Evolutionary conservation across 768 basidiomycete species (phyloP).

Genomic region (Lentinula sp.): DNA sequence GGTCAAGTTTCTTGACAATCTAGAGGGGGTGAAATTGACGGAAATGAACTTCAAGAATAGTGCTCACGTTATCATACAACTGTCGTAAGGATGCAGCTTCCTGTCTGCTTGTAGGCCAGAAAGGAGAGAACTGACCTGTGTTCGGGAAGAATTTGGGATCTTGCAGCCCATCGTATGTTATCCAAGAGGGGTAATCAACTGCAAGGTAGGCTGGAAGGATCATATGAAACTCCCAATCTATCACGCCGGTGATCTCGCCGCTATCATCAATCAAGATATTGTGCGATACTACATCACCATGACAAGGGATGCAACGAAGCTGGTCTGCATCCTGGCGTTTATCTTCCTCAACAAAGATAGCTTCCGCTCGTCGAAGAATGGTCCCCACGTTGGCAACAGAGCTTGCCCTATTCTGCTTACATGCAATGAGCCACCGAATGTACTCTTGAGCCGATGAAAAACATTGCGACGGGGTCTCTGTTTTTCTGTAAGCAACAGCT

Average conservation of each 20-base stretch:
- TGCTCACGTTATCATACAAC: no score
- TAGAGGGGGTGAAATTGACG: no score
- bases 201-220: conserved; percentile 15
- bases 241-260: conserved; percentile 11
- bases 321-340: no score
- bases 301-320: no score
- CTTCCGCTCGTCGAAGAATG: not conserved
- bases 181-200: conserved; percentile 17
- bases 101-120: not conserved
- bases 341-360: no score
- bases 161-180: conserved; percentile 14
- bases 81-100: not conserved
- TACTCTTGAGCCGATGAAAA: not conserved
- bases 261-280: no score
- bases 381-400: not conserved
- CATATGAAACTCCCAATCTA: conserved; percentile 18
- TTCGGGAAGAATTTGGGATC: conserved; percentile 10
- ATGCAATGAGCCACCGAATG: not conserved
- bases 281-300: no score
- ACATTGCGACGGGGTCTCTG: not conserved
- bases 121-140: not conserved
- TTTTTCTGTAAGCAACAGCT: not conserved
- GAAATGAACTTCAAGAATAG: no score
- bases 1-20: no score
- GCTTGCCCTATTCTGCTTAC: not conserved